A percentile compares a stretch with the other conserved stretches of the same genome.
Conservation (phyloP, 2,329 filamentous ascomycete species). For the Stemphylium beticola region DNA sequence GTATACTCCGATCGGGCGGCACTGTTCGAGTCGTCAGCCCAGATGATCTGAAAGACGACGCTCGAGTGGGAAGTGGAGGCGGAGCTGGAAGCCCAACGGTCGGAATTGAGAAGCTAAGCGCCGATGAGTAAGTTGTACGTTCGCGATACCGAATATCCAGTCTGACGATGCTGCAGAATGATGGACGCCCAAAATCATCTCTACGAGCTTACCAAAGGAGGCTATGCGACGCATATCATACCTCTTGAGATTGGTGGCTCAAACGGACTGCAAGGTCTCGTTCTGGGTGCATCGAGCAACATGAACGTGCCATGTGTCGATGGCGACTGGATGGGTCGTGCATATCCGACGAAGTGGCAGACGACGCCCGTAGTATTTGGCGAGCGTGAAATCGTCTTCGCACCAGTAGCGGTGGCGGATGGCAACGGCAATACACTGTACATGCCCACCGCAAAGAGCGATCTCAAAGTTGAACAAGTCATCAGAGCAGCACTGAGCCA, state of each 20-base stretch:
- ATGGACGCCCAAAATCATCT: slow-evolving; percentile 48
- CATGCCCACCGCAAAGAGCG: slow-evolving; percentile 46
- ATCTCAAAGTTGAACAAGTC: slow-evolving; percentile 49
- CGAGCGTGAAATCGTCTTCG: slow-evolving; percentile 49
- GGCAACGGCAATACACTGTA: slow-evolving; percentile 52
- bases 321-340: slow-evolving; percentile 57
- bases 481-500: slow-evolving; percentile 46
- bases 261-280: slow-evolving; percentile 52
- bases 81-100: slow-evolving; percentile 54
- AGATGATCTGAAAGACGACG: slow-evolving; percentile 53
- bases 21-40: slow-evolving; percentile 52
- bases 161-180: slow-evolving; percentile 31
- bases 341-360: slow-evolving; percentile 55
- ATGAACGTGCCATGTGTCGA: slow-evolving; percentile 54
- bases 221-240: slow-evolving; percentile 46
- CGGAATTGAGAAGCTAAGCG: slow-evolving; percentile 52
- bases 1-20: slow-evolving; percentile 49
- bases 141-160: not conserved
- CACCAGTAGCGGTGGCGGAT: slow-evolving; percentile 49
- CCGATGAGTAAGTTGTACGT: slow-evolving; percentile 45
- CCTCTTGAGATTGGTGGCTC: slow-evolving; percentile 57
- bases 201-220: slow-evolving; percentile 41
- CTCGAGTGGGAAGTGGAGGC: slow-evolving; percentile 54
- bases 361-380: slow-evolving; percentile 53
- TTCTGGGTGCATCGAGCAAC: slow-evolving; percentile 47